Conservation (phyloP, 2,329 filamentous ascomycete genomes). For the Fusarium newnesense region DNA sequence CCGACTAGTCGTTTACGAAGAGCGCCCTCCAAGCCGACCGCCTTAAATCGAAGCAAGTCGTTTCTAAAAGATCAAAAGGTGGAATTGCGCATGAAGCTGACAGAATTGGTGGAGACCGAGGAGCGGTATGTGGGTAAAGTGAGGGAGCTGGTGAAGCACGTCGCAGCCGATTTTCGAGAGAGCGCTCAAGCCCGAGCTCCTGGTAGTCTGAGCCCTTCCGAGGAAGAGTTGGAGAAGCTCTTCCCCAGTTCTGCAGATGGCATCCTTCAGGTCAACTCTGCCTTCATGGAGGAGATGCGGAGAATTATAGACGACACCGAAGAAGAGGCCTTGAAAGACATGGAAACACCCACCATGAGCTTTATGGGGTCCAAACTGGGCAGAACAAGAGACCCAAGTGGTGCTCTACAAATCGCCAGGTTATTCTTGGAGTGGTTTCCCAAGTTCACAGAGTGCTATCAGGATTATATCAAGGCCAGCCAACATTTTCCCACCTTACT, state of each 20-base stretch:
- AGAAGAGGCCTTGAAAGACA: conserved; percentile 79
- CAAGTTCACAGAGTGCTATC: conserved; percentile 89
- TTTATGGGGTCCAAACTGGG: conserved; percentile 56
- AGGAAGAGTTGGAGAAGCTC: conserved; percentile 76
- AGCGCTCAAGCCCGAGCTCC: conserved; percentile 69
- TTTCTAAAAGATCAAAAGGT: conserved; percentile 87
- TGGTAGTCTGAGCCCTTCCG: conserved; percentile 75
- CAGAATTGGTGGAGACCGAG: conserved; percentile 91
- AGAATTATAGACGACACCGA: conserved; percentile 85
- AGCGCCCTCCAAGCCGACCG: conserved; percentile 86
- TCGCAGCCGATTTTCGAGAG: conserved; percentile 82
- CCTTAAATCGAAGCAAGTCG: conserved; percentile 79
- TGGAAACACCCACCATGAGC: conserved; percentile 66
- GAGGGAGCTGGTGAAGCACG: conserved; percentile 81
- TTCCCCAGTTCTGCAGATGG: conserved; percentile 84
- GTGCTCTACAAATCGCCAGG: conserved; percentile 80
- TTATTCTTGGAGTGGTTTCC: conserved; percentile 92
- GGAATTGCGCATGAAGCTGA: conserved; percentile 86
- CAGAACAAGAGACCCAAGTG: conserved; percentile 76
- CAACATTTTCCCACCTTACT: conserved; percentile 86
- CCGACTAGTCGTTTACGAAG: conserved; percentile 86
- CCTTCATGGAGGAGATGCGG: conserved; percentile 81
- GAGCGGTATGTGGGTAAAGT: conserved; percentile 93
- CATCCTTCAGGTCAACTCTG: conserved; percentile 84
- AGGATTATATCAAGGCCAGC: conserved; percentile 91